These are phyloP conservation scores for Pochonia chlamydosporia DNA, from an alignment of 2,329 filamentous ascomycete species.

Conservation along the genomic window DNA sequence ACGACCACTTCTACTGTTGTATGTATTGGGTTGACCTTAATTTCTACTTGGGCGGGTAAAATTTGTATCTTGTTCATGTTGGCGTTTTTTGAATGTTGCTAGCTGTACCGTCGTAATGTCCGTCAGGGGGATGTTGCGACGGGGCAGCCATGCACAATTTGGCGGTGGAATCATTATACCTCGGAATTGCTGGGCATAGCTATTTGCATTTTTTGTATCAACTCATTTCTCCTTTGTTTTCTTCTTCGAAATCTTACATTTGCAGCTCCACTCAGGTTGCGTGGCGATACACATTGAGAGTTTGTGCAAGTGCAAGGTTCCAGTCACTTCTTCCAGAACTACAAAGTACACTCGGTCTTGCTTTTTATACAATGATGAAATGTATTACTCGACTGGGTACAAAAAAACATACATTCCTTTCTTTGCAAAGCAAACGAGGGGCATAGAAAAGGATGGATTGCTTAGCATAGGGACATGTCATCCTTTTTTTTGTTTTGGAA, in stretches of 20 bases:
- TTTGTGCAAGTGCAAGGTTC: neutral
- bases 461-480: neutral
- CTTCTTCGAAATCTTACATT: slow-evolving; percentile 1
- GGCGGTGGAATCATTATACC: slow-evolving; percentile 3
- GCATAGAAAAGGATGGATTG: neutral
- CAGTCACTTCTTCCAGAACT: neutral
- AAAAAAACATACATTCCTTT: neutral
- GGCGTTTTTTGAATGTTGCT: slow-evolving; percentile 4
- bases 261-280: neutral
- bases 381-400: neutral
- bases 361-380: neutral
- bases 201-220: slow-evolving; percentile 3
- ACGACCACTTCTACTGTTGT: neutral
- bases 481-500: neutral
- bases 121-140: neutral
- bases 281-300: neutral
- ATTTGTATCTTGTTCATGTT: neutral
- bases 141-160: neutral
- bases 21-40: neutral
- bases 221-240: neutral
- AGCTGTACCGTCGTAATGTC: neutral
- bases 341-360: neutral
- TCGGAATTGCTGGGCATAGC: slow-evolving; percentile 6
- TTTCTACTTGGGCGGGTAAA: neutral
- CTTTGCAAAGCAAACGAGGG: neutral